Evolutionary conservation across 2,329 filamentous ascomycete species (phyloP).

Genomic region (Fonsecaea erecta): DNA sequence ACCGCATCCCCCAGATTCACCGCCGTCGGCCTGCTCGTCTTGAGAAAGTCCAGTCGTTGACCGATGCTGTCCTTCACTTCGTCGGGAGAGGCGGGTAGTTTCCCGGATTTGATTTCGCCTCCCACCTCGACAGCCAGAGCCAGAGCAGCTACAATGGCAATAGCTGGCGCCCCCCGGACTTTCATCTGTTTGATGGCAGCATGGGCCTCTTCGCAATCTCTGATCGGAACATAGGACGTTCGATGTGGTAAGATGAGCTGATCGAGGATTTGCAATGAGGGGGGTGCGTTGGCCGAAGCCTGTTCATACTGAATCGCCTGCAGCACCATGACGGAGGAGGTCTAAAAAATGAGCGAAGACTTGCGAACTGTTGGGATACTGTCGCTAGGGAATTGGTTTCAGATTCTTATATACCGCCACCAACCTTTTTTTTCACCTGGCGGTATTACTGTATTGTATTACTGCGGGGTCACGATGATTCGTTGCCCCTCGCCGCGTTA

Average conservation of each 20-base stretch:
- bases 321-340: slow-evolving; percentile 50
- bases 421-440: slow-evolving; percentile 10
- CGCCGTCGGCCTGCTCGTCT: slow-evolving; percentile 87
- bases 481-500: slow-evolving; percentile 11
- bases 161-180: slow-evolving; percentile 80
- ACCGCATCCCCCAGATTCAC: slow-evolving; percentile 94
- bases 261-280: slow-evolving; percentile 62
- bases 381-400: background rate
- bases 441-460: slow-evolving; percentile 13
- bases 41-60: slow-evolving; percentile 80
- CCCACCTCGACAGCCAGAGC: slow-evolving; percentile 83
- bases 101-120: slow-evolving; percentile 43
- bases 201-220: slow-evolving; percentile 64
- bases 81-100: slow-evolving; percentile 58
- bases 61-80: slow-evolving; percentile 68
- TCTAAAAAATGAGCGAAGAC: no score
- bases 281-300: slow-evolving; percentile 45
- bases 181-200: slow-evolving; percentile 70
- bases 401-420: background rate
- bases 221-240: slow-evolving; percentile 61
- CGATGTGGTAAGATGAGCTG: slow-evolving; percentile 66
- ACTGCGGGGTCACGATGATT: slow-evolving; percentile 8
- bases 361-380: background rate
- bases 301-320: slow-evolving; percentile 65
- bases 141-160: slow-evolving; percentile 94